These are phyloP conservation scores for Linnemannia schmuckeri DNA, from an alignment of 192 early-diverging fungal species.

Conservation along the genomic window DNA sequence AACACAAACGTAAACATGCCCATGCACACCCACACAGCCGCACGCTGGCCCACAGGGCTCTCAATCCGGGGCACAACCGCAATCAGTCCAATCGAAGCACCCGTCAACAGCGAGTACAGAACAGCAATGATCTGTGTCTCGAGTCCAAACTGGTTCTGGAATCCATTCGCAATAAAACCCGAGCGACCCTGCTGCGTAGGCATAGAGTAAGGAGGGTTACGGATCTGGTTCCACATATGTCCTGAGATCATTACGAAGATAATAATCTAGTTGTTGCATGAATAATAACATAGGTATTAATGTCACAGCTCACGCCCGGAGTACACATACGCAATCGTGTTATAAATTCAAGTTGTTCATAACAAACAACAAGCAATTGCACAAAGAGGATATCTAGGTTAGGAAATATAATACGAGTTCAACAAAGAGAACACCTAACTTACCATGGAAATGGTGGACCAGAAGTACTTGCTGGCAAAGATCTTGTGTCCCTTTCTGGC, in stretches of 20 bases:
- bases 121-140: constrained; percentile 81
- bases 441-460: constrained; percentile 70
- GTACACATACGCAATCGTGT: not conserved
- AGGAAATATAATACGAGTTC: no score
- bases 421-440: not conserved
- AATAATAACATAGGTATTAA: not conserved
- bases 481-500: constrained; percentile 59
- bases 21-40: constrained; percentile 74
- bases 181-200: constrained; percentile 64
- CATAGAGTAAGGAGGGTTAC: constrained; percentile 75
- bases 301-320: no score
- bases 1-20: constrained; percentile 78
- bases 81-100: constrained; percentile 67
- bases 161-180: constrained; percentile 75
- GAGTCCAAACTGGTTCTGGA: constrained; percentile 77
- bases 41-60: constrained; percentile 66
- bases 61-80: constrained; percentile 68
- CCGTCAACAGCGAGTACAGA: constrained; percentile 73
- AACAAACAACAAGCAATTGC: not conserved
- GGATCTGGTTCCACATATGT: constrained; percentile 92
- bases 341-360: not conserved
- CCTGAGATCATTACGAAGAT: constrained; percentile 83
- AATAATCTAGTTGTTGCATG: constrained; percentile 50
- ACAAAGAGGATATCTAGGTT: no score
- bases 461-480: constrained; percentile 67